Evolutionary conservation across 139 green algal genomes (phyloP), one percentile per base, ranked within the genome.

Genomic region (Coelastrella sp.): DNA sequence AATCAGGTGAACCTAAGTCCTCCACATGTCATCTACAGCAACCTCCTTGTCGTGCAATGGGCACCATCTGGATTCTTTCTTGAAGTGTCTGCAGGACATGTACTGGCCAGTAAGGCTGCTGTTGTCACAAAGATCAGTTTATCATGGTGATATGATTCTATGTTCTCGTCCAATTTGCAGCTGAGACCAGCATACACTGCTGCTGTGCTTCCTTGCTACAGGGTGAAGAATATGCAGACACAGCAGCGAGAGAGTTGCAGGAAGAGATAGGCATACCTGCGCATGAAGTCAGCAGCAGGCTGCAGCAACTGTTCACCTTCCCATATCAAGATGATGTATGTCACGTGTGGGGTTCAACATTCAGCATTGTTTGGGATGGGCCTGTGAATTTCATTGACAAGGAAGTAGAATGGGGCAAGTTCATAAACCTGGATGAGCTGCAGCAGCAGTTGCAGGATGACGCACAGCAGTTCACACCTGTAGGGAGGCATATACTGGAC

Each of bases 141-240:
- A n/a, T n/a, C n/a, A n/a, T n/a, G n/a, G n/a, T n/a, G n/a, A n/a
- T n/a, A n/a, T n/a, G n/a, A n/a, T n/a, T n/a, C n/a, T n/a, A n/a
- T n/a, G n/a, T n/a, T n/a, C n/a, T n/a, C 86, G 41, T 74, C 81
- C 32, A 86, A 88, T 68, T 19, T 66, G 57, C 57, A 32, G 21
- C 19, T n/a, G n/a, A n/a, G n/a, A n/a, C n/a, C n/a, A n/a, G n/a
- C n/a, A n/a, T n/a, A n/a, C n/a, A n/a, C n/a, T n/a, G n/a, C n/a
- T n/a, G n/a, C n/a, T n/a, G n/a, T n/a, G n/a, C n/a, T n/a, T n/a
- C n/a, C n/a, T n/a, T 50, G 45, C 63, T 50, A 9, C 62, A 76
- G 53, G 87, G 87, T 1, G 87, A 90, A 38, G 82, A 88, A 77
- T 90, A 90, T 38, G 62, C 69, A 40, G 82, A 90, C 69, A 90